phyloP scores from a whole-genome alignment of 1,284 basidiomycete species.

The Amylostereum areolatum region DNA sequence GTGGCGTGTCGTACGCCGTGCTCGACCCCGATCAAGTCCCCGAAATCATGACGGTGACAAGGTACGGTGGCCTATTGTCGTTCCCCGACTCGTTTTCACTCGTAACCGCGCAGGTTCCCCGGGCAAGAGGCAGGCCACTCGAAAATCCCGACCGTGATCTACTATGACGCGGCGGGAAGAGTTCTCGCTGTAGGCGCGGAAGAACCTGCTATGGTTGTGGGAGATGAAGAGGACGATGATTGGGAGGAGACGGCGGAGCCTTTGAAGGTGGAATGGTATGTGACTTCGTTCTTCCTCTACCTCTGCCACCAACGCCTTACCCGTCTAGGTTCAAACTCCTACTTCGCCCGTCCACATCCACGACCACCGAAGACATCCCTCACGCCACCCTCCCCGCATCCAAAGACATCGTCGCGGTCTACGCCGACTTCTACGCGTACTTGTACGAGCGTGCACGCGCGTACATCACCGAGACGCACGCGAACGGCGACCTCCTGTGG shows the following conservation, averaged over 20 bases:
- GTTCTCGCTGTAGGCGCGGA: constrained; percentile 47
- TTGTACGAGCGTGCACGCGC: constrained; percentile 34
- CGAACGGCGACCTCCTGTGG: constrained; percentile 5
- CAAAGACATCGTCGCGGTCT: constrained; percentile 41
- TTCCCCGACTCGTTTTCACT: neutral
- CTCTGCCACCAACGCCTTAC: neutral
- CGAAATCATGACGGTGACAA: neutral
- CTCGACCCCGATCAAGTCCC: neutral
- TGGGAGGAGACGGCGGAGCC: neutral
- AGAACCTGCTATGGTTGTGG: constrained; percentile 32
- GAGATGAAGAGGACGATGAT: constrained; percentile 32
- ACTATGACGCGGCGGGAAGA: constrained; percentile 23
- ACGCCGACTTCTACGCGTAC: constrained; percentile 49
- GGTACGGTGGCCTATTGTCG: neutral
- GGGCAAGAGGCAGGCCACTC: neutral
- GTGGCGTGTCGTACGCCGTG: neutral
- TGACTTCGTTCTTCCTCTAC: neutral
- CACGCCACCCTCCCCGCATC: constrained; percentile 31
- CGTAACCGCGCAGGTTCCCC: neutral
- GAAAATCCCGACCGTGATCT: neutral
- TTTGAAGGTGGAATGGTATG: constrained; percentile 47
- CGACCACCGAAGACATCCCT: constrained; percentile 16
- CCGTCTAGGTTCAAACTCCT: constrained; percentile 52
- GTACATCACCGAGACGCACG: constrained; percentile 8
- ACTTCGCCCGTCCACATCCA: constrained; percentile 32